Conservation (phyloP, 2,329 filamentous ascomycete genomes). For the Phaeophleospora eucalypticola region DNA sequence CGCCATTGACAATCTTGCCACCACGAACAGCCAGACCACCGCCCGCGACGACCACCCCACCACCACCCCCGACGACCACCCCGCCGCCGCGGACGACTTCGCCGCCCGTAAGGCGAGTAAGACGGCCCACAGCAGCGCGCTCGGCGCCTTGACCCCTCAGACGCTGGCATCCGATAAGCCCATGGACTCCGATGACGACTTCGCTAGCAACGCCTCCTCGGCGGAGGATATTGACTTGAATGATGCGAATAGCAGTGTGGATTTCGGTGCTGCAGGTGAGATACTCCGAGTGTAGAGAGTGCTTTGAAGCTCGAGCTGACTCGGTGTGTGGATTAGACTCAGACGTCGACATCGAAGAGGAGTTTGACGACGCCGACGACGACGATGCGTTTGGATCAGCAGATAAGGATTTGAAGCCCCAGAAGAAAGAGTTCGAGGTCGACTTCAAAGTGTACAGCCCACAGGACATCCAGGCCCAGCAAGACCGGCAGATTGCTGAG, state of each 20-base stretch:
- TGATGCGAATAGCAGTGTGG: slow-evolving; percentile 64
- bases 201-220: slow-evolving; percentile 79
- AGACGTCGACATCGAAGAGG: slow-evolving; percentile 55
- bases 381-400: slow-evolving; percentile 60
- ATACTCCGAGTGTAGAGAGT: not conserved
- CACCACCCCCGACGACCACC: slow-evolving; percentile 15
- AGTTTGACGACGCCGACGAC: slow-evolving; percentile 41
- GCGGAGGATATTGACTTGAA: slow-evolving; percentile 57
- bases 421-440: slow-evolving; percentile 74
- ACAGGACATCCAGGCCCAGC: slow-evolving; percentile 74
- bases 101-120: slow-evolving; percentile 32
- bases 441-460: slow-evolving; percentile 79
- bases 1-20: too few species aligned
- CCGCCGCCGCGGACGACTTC: slow-evolving; percentile 32
- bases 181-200: slow-evolving; percentile 96
- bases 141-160: slow-evolving; percentile 48
- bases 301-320: not conserved
- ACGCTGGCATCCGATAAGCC: slow-evolving; percentile 42
- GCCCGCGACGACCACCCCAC: slow-evolving; percentile 16
- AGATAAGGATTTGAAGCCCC: slow-evolving; percentile 68
- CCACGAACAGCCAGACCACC: too few species aligned
- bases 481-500: slow-evolving; percentile 80
- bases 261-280: slow-evolving; percentile 41
- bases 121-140: slow-evolving; percentile 33
- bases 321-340: slow-evolving; percentile 38